Percentiles rank a stretch among this genome's conserved stretches.
Evolutionary conservation across 306 rosid species (phyloP).

Genomic region (Vigna hirtella): DNA sequence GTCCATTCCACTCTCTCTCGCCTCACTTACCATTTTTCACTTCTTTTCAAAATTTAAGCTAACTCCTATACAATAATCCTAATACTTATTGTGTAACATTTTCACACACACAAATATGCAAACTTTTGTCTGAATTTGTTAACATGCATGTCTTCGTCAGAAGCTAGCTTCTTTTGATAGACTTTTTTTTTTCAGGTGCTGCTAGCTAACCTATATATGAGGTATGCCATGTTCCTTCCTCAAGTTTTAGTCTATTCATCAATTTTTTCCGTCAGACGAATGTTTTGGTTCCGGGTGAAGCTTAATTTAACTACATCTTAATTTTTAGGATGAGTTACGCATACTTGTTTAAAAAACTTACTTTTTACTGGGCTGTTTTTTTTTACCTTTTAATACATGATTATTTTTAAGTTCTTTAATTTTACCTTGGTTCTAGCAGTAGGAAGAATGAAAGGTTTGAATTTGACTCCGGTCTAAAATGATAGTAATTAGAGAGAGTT

Average conservation of each 20-base stretch:
- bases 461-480: too few relatives aligned
- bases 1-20: too few relatives aligned
- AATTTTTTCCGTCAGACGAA: neutral
- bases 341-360: neutral
- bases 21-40: neutral
- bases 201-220: neutral
- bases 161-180: too few relatives aligned
- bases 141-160: neutral
- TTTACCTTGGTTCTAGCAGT: too few relatives aligned
- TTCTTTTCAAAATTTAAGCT: neutral
- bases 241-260: neutral
- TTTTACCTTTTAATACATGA: too few relatives aligned
- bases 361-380: slow-evolving; percentile 12
- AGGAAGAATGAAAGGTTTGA: too few relatives aligned
- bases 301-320: neutral
- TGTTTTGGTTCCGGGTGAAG: neutral
- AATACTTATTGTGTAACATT: too few relatives aligned
- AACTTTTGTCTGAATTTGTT: neutral
- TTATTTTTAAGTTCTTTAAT: too few relatives aligned
- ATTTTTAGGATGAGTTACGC: neutral
- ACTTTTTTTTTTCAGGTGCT: neutral
- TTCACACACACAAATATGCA: neutral
- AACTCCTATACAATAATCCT: neutral
- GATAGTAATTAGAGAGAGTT: neutral
- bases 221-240: neutral